A percentile compares a stretch with the other conserved stretches of the same genome.
Conservation (phyloP, 441 rosid genomes). For the Euphorbia celastroides region DNA sequence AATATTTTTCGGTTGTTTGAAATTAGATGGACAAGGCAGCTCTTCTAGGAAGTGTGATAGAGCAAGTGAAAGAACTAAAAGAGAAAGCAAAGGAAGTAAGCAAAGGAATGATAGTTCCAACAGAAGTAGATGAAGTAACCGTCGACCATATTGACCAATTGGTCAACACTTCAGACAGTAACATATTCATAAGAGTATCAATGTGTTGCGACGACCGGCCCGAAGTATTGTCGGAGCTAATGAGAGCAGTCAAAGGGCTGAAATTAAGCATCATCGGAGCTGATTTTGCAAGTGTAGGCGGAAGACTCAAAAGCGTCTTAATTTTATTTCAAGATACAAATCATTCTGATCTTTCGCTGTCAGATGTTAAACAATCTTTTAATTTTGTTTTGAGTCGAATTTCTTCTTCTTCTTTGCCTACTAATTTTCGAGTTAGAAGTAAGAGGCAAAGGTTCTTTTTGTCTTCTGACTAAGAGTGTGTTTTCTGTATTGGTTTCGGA, state of each 20-base stretch:
- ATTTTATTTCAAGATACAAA: constrained; percentile 35
- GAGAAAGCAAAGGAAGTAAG: constrained; percentile 50
- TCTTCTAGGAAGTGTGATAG: constrained; percentile 64
- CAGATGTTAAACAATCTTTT: constrained; percentile 51
- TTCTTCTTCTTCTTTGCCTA: constrained; percentile 41
- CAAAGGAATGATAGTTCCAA: constrained; percentile 44
- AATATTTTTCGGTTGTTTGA: no score
- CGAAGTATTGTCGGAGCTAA: constrained; percentile 61
- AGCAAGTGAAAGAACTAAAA: constrained; percentile 70
- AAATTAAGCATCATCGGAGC: constrained; percentile 47
- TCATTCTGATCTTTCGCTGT: constrained; percentile 24
- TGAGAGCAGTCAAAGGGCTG: constrained; percentile 44
- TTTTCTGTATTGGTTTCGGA: no score
- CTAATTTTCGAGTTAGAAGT: constrained; percentile 66
- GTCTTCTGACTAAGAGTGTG: constrained; percentile 32
- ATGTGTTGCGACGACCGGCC: constrained; percentile 86
- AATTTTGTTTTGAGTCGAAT: constrained; percentile 48
- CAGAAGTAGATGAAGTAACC: constrained; percentile 67
- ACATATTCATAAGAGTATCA: constrained; percentile 44
- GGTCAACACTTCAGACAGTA: neutral
- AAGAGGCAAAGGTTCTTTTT: constrained; percentile 84
- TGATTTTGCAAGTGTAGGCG: constrained; percentile 64
- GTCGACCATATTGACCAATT: constrained; percentile 25
- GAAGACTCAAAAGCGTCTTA: constrained; percentile 56
- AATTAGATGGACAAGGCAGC: constrained; percentile 92